A percentile compares a stretch with the other conserved stretches of the same genome.
Conservation (phyloP, 306 rosid genomes). For the Dryas octopetala region DNA sequence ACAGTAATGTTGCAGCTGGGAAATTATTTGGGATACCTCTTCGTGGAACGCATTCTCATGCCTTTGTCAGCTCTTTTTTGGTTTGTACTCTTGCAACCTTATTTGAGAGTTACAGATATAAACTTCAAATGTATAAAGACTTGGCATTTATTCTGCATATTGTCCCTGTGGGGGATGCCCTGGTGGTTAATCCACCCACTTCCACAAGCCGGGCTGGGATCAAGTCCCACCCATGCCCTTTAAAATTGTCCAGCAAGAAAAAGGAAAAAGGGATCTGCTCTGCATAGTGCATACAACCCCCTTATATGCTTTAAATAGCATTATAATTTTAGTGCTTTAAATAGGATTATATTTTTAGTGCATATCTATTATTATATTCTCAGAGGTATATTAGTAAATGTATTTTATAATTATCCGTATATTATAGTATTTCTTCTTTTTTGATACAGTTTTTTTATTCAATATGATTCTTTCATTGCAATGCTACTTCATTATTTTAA, state of each 20-base stretch:
- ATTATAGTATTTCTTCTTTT: background rate
- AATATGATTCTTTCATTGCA: background rate
- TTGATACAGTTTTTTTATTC: background rate
- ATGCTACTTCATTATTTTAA: background rate
- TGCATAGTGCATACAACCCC: background rate
- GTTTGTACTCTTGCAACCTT: conserved; percentile 54
- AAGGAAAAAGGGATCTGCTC: background rate
- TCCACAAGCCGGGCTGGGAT: background rate
- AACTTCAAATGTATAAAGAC: conserved; percentile 7
- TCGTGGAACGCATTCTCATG: conserved; percentile 99
- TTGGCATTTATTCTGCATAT: conserved; percentile 15
- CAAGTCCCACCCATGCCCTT: background rate
- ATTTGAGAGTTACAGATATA: conserved; percentile 14
- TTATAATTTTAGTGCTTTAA: background rate
- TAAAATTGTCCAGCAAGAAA: background rate
- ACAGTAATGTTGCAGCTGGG: conserved; percentile 99
- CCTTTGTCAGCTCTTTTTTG: conserved; percentile 97
- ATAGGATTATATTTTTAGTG: background rate
- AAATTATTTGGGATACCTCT: conserved; percentile 92
- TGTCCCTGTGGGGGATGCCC: background rate
- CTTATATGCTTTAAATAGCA: background rate
- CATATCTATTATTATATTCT: background rate
- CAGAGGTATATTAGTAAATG: background rate
- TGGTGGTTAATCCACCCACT: background rate
- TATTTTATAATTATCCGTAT: background rate